Evolutionary conservation across 345 rosid genomes (phyloP).

Genomic region (Hirschfeldia incana): DNA sequence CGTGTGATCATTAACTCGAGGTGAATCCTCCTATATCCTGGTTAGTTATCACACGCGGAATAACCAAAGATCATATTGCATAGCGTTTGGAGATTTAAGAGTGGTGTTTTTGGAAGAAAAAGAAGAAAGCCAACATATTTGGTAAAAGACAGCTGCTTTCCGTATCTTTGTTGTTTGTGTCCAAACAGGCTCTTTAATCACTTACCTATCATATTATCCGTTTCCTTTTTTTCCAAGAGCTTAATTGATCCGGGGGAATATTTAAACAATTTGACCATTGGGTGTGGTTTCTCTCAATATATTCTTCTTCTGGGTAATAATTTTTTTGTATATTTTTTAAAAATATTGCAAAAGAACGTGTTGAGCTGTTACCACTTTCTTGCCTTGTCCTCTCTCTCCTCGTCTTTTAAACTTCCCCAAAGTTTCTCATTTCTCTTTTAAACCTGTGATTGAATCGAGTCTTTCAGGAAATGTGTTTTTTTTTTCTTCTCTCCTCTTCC

Average conservation of each 20-base stretch:
- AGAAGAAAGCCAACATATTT: neutral
- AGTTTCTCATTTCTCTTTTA: slow-evolving; percentile 35
- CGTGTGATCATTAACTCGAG: slow-evolving; percentile 40
- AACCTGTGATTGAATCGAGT: slow-evolving; percentile 3
- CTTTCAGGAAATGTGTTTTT: slow-evolving; percentile 38
- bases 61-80: neutral
- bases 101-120: neutral
- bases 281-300: slow-evolving; percentile 16
- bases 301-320: slow-evolving; percentile 25
- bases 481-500: neutral
- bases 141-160: slow-evolving; percentile 15
- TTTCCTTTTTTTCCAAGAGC: neutral
- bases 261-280: slow-evolving; percentile 21
- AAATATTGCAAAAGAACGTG: slow-evolving; percentile 43
- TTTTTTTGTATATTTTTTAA: slow-evolving; percentile 22
- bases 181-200: slow-evolving; percentile 6
- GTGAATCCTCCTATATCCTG: neutral
- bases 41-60: slow-evolving; percentile 40
- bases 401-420: slow-evolving; percentile 9
- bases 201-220: slow-evolving; percentile 2
- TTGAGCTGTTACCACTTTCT: slow-evolving; percentile 64
- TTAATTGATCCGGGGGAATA: slow-evolving; percentile 2
- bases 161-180: neutral
- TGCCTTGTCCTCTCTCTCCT: neutral
- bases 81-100: neutral